Evolutionary conservation across 225 moss, liverwort and hornwort species (phyloP).

Genomic region (Ulota crispa): DNA sequence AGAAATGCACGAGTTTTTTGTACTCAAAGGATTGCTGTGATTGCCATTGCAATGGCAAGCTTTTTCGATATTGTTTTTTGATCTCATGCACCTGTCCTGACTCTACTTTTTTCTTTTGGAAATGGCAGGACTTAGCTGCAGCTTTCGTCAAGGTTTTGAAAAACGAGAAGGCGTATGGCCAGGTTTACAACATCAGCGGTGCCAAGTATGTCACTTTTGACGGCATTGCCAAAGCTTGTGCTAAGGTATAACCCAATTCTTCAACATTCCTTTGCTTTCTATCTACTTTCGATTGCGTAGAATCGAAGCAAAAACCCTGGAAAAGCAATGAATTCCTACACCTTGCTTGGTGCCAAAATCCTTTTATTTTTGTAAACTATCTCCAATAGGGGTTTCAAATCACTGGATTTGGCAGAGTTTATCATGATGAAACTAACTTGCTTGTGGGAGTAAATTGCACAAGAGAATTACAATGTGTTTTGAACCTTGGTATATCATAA

Average conservation of each 20-base stretch:
- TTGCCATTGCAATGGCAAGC: too few relatives aligned
- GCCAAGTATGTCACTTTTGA: slow-evolving; percentile 97
- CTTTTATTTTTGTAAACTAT: too few relatives aligned
- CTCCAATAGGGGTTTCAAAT: too few relatives aligned
- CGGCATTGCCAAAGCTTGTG: slow-evolving; percentile 95
- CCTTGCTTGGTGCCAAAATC: background rate
- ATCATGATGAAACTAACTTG: too few relatives aligned
- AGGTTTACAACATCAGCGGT: slow-evolving; percentile 95
- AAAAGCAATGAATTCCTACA: background rate
- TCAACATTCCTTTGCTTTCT: background rate
- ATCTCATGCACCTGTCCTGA: background rate
- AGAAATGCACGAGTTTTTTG: too few relatives aligned
- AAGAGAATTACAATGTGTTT: too few relatives aligned
- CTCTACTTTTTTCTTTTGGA: background rate
- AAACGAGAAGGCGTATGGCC: slow-evolving; percentile 75
- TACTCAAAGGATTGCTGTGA: too few relatives aligned
- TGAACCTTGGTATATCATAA: too few relatives aligned
- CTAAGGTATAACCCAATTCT: slow-evolving; percentile 54
- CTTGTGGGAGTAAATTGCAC: too few relatives aligned
- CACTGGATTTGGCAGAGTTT: too few relatives aligned
- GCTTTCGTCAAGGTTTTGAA: slow-evolving; percentile 77
- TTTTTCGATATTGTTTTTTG: too few relatives aligned
- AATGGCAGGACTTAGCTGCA: slow-evolving; percentile 76
- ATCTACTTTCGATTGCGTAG: background rate
- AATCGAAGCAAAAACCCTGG: background rate